These are phyloP conservation scores for Thielaviopsis punctulata DNA, from an alignment of 2,329 filamentous ascomycete species.

Conservation along the genomic window DNA sequence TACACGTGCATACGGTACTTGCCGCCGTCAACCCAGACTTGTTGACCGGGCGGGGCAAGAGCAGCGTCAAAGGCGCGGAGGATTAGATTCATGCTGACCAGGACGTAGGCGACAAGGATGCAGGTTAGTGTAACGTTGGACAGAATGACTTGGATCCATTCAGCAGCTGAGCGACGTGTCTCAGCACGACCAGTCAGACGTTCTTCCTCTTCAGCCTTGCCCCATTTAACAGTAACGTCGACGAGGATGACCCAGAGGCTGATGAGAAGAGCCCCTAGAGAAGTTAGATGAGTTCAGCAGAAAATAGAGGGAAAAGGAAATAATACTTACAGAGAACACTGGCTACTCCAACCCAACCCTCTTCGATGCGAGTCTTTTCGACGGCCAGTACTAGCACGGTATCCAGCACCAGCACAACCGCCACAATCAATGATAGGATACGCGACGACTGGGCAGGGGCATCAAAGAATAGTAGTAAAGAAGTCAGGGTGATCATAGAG, in stretches of 20 bases:
- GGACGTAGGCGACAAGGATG: conserved; percentile 49
- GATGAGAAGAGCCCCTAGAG: conserved; percentile 53
- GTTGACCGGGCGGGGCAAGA: conserved; percentile 53
- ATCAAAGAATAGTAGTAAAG: conserved; percentile 72
- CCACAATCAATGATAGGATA: conserved; percentile 51
- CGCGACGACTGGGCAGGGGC: conserved; percentile 67
- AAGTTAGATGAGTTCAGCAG: not conserved
- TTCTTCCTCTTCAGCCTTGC: conserved; percentile 83
- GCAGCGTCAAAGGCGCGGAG: conserved; percentile 66
- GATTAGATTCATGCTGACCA: conserved; percentile 65
- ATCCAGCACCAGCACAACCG: conserved; percentile 37
- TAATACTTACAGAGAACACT: conserved; percentile 47
- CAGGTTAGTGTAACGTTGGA: conserved; percentile 55
- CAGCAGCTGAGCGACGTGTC: conserved; percentile 59
- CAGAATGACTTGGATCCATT: conserved; percentile 69
- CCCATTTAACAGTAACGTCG: conserved; percentile 75
- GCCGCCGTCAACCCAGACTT: conserved; percentile 64
- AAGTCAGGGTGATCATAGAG: conserved; percentile 56
- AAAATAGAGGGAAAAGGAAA: not conserved
- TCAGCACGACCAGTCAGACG: conserved; percentile 79
- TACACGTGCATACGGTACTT: conserved; percentile 79
- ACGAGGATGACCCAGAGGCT: conserved; percentile 62
- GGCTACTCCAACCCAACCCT: conserved; percentile 79
- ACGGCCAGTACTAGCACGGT: conserved; percentile 67
- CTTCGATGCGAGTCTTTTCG: conserved; percentile 57